phyloP scores from a whole-genome alignment of 2,329 filamentous ascomycete genomes.

The Cercospora brassicicola region DNA sequence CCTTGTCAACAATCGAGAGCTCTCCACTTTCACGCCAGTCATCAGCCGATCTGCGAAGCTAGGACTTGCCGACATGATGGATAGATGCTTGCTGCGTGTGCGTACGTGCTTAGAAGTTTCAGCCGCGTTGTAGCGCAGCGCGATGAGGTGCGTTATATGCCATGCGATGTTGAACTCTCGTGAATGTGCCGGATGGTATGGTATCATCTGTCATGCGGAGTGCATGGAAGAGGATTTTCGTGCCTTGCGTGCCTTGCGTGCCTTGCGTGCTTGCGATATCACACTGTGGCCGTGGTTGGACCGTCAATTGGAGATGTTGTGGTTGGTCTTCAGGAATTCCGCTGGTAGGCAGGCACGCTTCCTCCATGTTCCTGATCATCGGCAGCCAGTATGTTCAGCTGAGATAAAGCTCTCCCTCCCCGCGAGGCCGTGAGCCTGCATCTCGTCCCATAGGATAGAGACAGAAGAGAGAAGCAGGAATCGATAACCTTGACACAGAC shows the following conservation, averaged over 20 bases:
- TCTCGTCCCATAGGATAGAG: background rate
- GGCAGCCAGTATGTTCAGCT: background rate
- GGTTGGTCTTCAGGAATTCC: background rate
- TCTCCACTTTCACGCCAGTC: background rate
- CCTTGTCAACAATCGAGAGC: background rate
- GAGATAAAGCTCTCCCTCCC: background rate
- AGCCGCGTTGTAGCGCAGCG: background rate
- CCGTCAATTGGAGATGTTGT: background rate
- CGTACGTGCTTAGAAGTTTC: background rate
- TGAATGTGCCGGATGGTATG: background rate
- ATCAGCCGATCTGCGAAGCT: background rate
- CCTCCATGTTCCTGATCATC: no score
- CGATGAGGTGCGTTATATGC: background rate
- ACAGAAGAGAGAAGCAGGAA: background rate
- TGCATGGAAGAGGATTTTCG: background rate
- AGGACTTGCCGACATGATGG: background rate
- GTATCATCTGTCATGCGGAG: background rate
- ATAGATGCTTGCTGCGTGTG: background rate
- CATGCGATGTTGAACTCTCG: background rate
- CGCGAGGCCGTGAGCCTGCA: background rate
- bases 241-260: background rate
- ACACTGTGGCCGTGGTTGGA: no score
- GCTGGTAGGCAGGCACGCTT: no score
- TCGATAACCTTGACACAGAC: slow-evolving; percentile 4
- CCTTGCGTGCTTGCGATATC: background rate